These are phyloP conservation scores for Colletotrichum cuscutae DNA, from an alignment of 2,329 filamentous ascomycete genomes.

Conservation along the genomic window DNA sequence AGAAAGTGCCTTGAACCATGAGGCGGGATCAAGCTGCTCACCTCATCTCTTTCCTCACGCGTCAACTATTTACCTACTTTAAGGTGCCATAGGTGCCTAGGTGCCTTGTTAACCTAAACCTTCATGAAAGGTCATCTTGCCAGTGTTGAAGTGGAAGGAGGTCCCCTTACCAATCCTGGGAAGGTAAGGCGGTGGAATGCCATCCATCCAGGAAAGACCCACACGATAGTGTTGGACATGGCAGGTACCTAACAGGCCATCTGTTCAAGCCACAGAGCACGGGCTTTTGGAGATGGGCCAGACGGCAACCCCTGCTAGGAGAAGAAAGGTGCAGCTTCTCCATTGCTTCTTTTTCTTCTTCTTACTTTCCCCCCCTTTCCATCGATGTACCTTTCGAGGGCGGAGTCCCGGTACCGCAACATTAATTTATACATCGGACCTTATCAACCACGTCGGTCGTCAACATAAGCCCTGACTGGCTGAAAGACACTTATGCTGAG, in stretches of 20 bases:
- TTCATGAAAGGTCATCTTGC: constrained; percentile 15
- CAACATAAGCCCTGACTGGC: not conserved
- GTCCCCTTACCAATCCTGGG: constrained; percentile 1
- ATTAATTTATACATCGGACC: not conserved
- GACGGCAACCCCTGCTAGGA: constrained; percentile 18
- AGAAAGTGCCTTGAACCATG: not conserved
- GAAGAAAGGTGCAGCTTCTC: constrained; percentile 23
- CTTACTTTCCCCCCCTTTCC: not conserved
- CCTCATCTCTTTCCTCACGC: not conserved
- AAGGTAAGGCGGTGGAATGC: constrained; percentile 13
- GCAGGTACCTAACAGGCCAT: constrained; percentile 18
- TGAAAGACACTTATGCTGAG: not conserved
- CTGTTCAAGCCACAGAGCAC: constrained; percentile 30
- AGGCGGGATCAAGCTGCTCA: not conserved
- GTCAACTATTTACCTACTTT: not conserved
- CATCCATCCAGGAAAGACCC: constrained; percentile 15
- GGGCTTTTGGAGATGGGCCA: constrained; percentile 1
- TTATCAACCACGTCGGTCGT: not conserved
- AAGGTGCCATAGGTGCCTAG: too few relatives aligned
- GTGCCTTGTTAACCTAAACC: too few relatives aligned
- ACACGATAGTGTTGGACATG: constrained; percentile 33
- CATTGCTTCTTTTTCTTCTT: constrained; percentile 8
- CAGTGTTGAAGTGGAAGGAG: not conserved
- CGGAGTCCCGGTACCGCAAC: not conserved
- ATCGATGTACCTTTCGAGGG: not conserved